Evolutionary conservation across 2,329 filamentous ascomycete species (phyloP).

Genomic region (Penicillium sp.): DNA sequence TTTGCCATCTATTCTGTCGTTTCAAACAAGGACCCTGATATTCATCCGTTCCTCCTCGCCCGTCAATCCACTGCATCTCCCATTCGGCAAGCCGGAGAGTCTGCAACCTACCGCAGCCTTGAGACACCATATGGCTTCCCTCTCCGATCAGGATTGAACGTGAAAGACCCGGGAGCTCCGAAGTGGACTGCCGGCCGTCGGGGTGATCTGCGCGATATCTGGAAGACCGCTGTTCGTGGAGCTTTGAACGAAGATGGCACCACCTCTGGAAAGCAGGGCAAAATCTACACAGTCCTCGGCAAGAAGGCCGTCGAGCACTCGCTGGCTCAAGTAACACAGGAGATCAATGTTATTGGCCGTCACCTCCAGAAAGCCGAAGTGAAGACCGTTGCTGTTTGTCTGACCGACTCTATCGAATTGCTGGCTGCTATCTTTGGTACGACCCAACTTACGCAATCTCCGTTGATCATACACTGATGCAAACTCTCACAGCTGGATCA

Average conservation of each 20-base stretch:
- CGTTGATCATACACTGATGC: not conserved
- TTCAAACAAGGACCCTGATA: slow-evolving; percentile 77
- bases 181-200: slow-evolving; percentile 83
- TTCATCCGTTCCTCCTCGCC: slow-evolving; percentile 86
- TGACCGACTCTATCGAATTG: slow-evolving; percentile 91
- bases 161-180: slow-evolving; percentile 76
- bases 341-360: slow-evolving; percentile 87
- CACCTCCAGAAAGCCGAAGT: slow-evolving; percentile 67
- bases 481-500: slow-evolving; percentile 63
- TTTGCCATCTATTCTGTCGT: slow-evolving; percentile 72
- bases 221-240: slow-evolving; percentile 72
- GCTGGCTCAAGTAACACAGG: slow-evolving; percentile 71
- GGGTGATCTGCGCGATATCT: slow-evolving; percentile 89
- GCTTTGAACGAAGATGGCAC: slow-evolving; percentile 64
- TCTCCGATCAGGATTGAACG: slow-evolving; percentile 73
- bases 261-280: slow-evolving; percentile 62
- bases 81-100: slow-evolving; percentile 81
- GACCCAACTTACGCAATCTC: slow-evolving; percentile 16
- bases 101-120: slow-evolving; percentile 80
- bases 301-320: slow-evolving; percentile 72
- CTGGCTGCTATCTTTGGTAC: slow-evolving; percentile 73
- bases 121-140: slow-evolving; percentile 84
- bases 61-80: slow-evolving; percentile 77
- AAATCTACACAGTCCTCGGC: slow-evolving; percentile 77
- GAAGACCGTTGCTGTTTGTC: slow-evolving; percentile 80